Percentiles rank a stretch among this genome's conserved stretches.
These are phyloP conservation scores for Pugionium cornutum DNA, from an alignment of 345 rosid species.

Conservation along the genomic window DNA sequence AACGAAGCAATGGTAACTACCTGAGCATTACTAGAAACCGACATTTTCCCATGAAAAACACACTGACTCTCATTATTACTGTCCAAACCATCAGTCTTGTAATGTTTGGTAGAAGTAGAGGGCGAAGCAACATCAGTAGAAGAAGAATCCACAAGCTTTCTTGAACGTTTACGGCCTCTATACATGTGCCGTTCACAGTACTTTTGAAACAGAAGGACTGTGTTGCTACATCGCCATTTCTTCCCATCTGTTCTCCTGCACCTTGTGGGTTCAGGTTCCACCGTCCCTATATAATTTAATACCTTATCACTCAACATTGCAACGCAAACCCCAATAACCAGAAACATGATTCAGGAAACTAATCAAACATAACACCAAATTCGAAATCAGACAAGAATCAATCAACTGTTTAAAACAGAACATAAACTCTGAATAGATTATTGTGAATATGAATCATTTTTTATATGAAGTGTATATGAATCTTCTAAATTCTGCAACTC, in stretches of 20 bases:
- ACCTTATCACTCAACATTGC: slow-evolving; percentile 40
- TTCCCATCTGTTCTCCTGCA: slow-evolving; percentile 86
- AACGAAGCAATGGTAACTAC: slow-evolving; percentile 36
- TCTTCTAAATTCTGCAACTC: not conserved
- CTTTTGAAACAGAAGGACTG: slow-evolving; percentile 54
- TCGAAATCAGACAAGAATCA: slow-evolving; percentile 13
- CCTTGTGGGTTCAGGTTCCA: slow-evolving; percentile 60
- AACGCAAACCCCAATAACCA: slow-evolving; percentile 40
- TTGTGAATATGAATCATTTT: slow-evolving; percentile 2
- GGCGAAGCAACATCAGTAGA: slow-evolving; percentile 36
- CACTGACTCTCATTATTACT: slow-evolving; percentile 19
- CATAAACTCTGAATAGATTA: slow-evolving; percentile 2
- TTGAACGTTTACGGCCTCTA: slow-evolving; percentile 79
- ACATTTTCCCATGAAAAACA: slow-evolving; percentile 17
- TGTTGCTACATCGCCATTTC: slow-evolving; percentile 70
- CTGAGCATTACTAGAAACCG: slow-evolving; percentile 32
- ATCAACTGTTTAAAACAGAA: slow-evolving; percentile 2
- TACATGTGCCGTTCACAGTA: slow-evolving; percentile 74
- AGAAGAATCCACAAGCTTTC: slow-evolving; percentile 78
- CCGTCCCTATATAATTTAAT: slow-evolving; percentile 35
- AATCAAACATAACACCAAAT: not conserved
- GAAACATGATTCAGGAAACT: not conserved
- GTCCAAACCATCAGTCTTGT: slow-evolving; percentile 26
- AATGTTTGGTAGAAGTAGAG: slow-evolving; percentile 23
- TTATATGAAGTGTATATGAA: too few species aligned